Evolutionary conservation across 2,329 filamentous ascomycete species (phyloP), one percentile per base, ranked within the genome.

Genomic region (Samsoniella hepiali): DNA sequence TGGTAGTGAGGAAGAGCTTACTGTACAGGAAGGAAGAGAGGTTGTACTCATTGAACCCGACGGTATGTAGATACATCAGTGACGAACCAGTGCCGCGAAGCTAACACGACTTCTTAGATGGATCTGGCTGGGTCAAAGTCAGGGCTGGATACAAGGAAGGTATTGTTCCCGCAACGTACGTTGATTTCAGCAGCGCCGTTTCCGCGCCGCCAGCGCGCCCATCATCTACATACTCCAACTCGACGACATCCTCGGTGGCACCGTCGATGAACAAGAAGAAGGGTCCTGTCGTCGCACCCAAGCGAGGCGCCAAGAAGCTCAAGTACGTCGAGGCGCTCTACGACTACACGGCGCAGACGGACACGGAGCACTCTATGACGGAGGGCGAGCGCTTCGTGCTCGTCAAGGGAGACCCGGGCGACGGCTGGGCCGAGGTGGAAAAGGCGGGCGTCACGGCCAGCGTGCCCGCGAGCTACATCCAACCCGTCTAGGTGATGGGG

Each of bases 361-460:
- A 96, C 6, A 85, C 87, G 8, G 95, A 99, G 77, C 93, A 94
- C 75, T 92, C 84, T 71, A 99, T 99, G 91, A 74, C 75, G 1
- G 94, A 96, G 76, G 95, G 95, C 1, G 95, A 99, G 76, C 85
- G 88, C 58, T 96, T 99, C 71, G 93, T 99, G 45, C 81, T 99
- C 38, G 87, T 97, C 65, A 93, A 88, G 70, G 88, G 91, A 63
- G 94, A 98, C 72, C 84, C 88, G 0, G 95, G 95, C 1, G 95
- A 98, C 78, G 95, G 95, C 0, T 99, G 95, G 95, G 91, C 89
- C 34, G 95, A 98, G 78, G 95, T 99, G 22, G 95, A 98, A 79
- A 93, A 91, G 76, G 93, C 91, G 22, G 93, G 93, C 1, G 81
- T 88, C 47, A 91, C 88, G 56, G 93, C 88, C 72, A 97, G 93